Evolutionary conservation across 805 yeast species (phyloP), one percentile per base, ranked within the genome.

Genomic region (Ogataea zsoltii): DNA sequence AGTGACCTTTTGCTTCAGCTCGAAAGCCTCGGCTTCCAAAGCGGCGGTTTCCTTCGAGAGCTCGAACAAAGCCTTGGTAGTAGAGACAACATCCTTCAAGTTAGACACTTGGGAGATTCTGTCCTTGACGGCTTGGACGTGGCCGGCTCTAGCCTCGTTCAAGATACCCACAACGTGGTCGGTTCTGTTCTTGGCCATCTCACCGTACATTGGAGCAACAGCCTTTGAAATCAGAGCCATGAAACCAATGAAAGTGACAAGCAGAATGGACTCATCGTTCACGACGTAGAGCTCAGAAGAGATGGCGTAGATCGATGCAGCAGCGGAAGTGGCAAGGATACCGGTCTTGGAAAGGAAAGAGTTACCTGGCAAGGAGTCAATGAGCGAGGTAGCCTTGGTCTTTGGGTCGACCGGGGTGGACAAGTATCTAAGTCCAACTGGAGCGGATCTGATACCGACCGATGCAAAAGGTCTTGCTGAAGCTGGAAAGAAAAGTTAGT

Each of bases 31-130:
- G 55, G 97, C 95, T 80, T 94, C 99, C 65, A 91, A 80, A 74
- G 86, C 80, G 58, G 95, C 97, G 53, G 99, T 92, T 76, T 94
- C 97, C 78, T 89, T 91, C 52, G 99, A 92, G 48, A 92, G 81
- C 63, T 88, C 94, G 63, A 94, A 94, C 65, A 94, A 80, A 62
- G 85, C 85, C 75, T 89, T 83, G 69, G 99, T 94, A 65, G 92
- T 86, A 56, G 83, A 74, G 55, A 89, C 95, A 67, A 94, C 97
- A 63, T 89, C 94, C 75, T 88, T 86, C 70, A 94, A 82, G 74
- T 86, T 85, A 57, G 88, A 75, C 46, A 94, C 98, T 56, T 88
- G 80, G 49, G 77, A 85, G 62, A 94, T 92, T 80, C 98, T 89
- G 58, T 79, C 85, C 74, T 91, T 83, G 60, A 94, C 98, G 45